These are phyloP conservation scores for Schizonepeta tenuifolia DNA, from an alignment of 257 asterid species.

Conservation along the genomic window DNA sequence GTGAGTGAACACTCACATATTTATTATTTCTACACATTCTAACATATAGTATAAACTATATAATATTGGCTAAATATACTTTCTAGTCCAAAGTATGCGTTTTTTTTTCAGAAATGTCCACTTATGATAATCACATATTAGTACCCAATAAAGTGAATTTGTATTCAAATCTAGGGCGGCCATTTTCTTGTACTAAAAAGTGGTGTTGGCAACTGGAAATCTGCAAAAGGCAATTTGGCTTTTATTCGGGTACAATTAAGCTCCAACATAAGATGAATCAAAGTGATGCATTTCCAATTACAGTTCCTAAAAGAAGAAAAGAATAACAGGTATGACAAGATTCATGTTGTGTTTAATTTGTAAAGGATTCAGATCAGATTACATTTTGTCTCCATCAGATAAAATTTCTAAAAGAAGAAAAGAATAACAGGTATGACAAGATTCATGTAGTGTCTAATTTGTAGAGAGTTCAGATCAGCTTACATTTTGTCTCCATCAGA, in stretches of 20 bases:
- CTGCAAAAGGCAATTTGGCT: neutral
- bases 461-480: conserved; percentile 25
- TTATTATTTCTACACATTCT: neutral
- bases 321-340: conserved; percentile 2
- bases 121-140: no score
- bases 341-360: neutral
- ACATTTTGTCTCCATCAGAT: conserved; percentile 89
- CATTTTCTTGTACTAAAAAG: neutral
- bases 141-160: neutral
- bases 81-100: neutral
- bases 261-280: conserved; percentile 4
- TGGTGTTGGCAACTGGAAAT: neutral
- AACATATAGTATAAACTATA: no score
- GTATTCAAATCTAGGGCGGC: neutral
- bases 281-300: neutral
- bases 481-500: conserved; percentile 89
- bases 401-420: no score
- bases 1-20: no score
- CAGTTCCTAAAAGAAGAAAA: neutral
- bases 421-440: neutral
- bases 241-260: neutral
- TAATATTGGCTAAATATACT: neutral
- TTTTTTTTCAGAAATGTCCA: no score
- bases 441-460: neutral
- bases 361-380: conserved; percentile 32